phyloP scores from a whole-genome alignment of 352 stramenopile species.

The Globisporangium viniferum region DNA sequence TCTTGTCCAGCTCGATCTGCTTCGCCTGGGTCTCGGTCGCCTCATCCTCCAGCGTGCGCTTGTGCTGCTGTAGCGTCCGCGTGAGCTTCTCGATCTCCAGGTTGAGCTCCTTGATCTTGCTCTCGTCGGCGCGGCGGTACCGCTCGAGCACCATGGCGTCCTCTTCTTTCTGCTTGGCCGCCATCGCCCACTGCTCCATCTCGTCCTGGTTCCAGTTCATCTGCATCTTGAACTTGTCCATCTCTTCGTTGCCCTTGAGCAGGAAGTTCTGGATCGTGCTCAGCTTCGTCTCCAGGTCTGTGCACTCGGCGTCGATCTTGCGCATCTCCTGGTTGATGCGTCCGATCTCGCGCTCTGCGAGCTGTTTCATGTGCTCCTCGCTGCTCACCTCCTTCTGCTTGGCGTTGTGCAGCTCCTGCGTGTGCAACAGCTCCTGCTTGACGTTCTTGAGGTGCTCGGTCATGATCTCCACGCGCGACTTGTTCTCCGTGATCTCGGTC shows the following conservation, averaged over 20 bases:
- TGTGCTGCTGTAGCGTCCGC: slow-evolving; percentile 77
- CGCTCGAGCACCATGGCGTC: slow-evolving; percentile 92
- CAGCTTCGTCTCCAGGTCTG: slow-evolving; percentile 82
- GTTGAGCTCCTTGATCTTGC: slow-evolving; percentile 94
- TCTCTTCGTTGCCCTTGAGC: slow-evolving; percentile 91
- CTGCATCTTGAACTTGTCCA: slow-evolving; percentile 95
- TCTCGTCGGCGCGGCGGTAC: slow-evolving; percentile 92
- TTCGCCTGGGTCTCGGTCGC: slow-evolving; percentile 93
- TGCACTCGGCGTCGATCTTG: slow-evolving; percentile 65
- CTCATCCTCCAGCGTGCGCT: slow-evolving; percentile 70
- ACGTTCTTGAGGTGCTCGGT: slow-evolving; percentile 96
- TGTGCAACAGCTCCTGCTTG: slow-evolving; percentile 93
- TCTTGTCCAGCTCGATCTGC: slow-evolving; percentile 96
- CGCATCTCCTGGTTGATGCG: slow-evolving; percentile 76
- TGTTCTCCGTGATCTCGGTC: slow-evolving; percentile 73
- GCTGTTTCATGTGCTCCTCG: slow-evolving; percentile 92
- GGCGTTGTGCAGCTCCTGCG: slow-evolving; percentile 89
- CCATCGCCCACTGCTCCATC: slow-evolving; percentile 96
- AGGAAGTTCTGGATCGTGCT: slow-evolving; percentile 89
- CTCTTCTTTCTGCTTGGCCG: slow-evolving; percentile 95
- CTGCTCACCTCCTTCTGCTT: slow-evolving; percentile 92
- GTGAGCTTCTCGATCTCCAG: slow-evolving; percentile 94
- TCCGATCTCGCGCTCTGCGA: slow-evolving; percentile 89
- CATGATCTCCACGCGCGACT: slow-evolving; percentile 93
- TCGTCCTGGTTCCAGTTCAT: slow-evolving; percentile 99